Percentiles rank a stretch among this genome's conserved stretches.
Conservation (phyloP, 2,329 filamentous ascomycete species). For the Rhynchosporium secalis region DNA sequence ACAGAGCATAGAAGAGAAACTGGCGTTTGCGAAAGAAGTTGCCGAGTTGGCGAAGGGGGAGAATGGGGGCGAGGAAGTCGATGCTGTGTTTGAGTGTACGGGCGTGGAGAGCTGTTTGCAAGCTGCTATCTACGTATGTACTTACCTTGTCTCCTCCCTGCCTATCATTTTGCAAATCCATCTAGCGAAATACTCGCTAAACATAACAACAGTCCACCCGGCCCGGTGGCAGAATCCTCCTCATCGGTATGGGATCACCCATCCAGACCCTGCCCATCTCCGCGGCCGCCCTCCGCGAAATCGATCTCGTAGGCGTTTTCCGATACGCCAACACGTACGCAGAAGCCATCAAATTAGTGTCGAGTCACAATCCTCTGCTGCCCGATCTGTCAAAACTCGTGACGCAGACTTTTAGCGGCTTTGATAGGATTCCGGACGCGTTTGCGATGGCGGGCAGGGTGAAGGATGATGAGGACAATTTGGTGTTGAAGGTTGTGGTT, state of each 20-base stretch:
- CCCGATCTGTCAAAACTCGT: constrained; percentile 79
- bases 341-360: constrained; percentile 81
- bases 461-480: constrained; percentile 38
- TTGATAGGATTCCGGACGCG: constrained; percentile 83
- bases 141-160: constrained; percentile 42
- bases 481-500: constrained; percentile 40
- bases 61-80: constrained; percentile 49
- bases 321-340: constrained; percentile 88
- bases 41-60: constrained; percentile 57
- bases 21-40: constrained; percentile 41
- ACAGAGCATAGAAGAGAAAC: constrained; percentile 37
- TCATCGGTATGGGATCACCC: constrained; percentile 77
- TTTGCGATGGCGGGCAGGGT: constrained; percentile 81
- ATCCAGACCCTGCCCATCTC: constrained; percentile 74
- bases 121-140: constrained; percentile 52
- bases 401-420: constrained; percentile 74
- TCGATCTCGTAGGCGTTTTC: constrained; percentile 75
- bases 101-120: constrained; percentile 58
- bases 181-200: constrained; percentile 16
- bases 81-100: constrained; percentile 66
- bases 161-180: too few relatives aligned
- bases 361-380: constrained; percentile 63
- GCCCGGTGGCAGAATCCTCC: constrained; percentile 69
- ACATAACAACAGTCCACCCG: constrained; percentile 50
- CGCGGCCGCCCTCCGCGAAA: constrained; percentile 71